Evolutionary conservation across 352 stramenopile species (phyloP), one percentile per base, ranked within the genome.

Genomic region (Globisporangium middletonii): DNA sequence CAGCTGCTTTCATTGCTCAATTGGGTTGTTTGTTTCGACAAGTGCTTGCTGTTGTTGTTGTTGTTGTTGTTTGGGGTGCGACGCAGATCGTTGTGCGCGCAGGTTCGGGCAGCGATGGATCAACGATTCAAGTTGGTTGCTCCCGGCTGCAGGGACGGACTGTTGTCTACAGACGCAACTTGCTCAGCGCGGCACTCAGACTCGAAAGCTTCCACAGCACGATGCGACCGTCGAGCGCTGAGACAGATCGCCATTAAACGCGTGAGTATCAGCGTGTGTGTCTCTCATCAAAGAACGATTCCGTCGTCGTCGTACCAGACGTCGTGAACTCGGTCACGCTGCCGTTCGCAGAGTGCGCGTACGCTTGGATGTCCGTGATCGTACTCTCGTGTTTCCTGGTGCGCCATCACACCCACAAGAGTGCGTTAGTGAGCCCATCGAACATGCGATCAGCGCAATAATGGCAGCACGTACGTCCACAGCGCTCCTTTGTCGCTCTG

Each of bases 311-410:
- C 68, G 43, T 80, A 94, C 82, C 85, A 15, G 85, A 95, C 2
- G 85, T 92, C 12, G 85, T 86, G 46, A 95, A 92, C 54, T 89
- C 83, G 42, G 79, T 76, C 35, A 95, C 70, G 12, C 71, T 64
- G 27, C 80, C 80, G 50, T 75, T 74, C 18, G 71, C 58, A 8
- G 76, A 84, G 53, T 65, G 58, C 4, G 65, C 54, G 51, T 89
- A 91, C 37, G 73, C 64, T 61, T 93, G 79, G 44, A 95, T 85
- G 69, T 88, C 82, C 41, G 85, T 93, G 57, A 95, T 91, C 27
- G 86, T 83, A 53, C 79, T 91, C 59, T 89, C 72, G 66, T 95
- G 85, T 71, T 94, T 94, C 67, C 80, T 90, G 27, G 49, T 46
- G 2, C n/a, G 11, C 1, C 41, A 46, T 46, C 41, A 37, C 12